Evolutionary conservation across 768 basidiomycete species (phyloP).

Genomic region (Mrakia frigida): DNA sequence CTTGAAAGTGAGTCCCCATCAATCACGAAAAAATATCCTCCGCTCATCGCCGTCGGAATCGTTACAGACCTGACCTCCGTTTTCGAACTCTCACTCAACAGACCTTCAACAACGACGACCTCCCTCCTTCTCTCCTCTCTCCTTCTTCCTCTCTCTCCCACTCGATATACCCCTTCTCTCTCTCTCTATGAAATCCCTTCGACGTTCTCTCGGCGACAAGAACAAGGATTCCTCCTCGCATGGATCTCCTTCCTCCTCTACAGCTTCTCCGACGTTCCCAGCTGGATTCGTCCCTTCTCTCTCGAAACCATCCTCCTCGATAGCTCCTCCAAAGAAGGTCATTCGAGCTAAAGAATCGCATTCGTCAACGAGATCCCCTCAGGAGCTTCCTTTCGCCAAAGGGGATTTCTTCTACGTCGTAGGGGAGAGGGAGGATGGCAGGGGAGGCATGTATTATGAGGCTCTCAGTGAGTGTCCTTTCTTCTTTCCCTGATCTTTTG

Average conservation of each 20-base stretch:
- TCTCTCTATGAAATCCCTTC: constrained; percentile 67
- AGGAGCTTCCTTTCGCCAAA: constrained; percentile 81
- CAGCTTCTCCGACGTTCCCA: constrained; percentile 45
- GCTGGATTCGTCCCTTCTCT: constrained; percentile 49
- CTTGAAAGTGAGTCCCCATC: no score
- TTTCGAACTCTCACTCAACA: not conserved
- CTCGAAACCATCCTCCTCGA: constrained; percentile 64
- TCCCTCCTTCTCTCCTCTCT: not conserved
- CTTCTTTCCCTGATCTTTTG: not conserved
- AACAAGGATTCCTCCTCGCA: constrained; percentile 52
- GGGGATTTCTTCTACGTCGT: constrained; percentile 98
- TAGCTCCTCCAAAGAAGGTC: constrained; percentile 86
- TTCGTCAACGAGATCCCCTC: constrained; percentile 60
- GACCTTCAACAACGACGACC: not conserved
- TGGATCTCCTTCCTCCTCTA: constrained; percentile 57
- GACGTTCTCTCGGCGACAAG: constrained; percentile 63
- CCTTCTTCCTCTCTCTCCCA: not conserved
- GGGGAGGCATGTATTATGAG: constrained; percentile 66
- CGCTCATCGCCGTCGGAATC: not conserved
- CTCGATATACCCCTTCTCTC: not conserved
- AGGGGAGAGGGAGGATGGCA: constrained; percentile 50
- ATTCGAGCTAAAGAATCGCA: constrained; percentile 73
- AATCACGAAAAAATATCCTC: not conserved
- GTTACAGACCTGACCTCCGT: not conserved
- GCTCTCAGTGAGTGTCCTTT: constrained; percentile 59